Percentiles rank a stretch among this genome's conserved stretches.
Evolutionary conservation across 805 yeast species (phyloP).

Genomic region (Zygosaccharomyces siamensis): DNA sequence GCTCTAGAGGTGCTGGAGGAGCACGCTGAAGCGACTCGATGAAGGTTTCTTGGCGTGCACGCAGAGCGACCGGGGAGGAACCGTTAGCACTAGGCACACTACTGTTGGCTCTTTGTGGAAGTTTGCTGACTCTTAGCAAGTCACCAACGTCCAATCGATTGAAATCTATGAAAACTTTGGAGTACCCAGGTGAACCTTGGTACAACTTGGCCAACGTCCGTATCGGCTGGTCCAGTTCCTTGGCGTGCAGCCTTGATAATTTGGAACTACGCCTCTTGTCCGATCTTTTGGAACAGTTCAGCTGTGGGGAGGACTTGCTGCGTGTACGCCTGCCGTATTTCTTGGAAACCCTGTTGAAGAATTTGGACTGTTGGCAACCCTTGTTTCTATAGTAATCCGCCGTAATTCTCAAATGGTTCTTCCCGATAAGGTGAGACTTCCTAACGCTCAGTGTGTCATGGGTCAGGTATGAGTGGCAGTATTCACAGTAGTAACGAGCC

Average conservation of each 20-base stretch:
- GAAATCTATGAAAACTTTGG: constrained; percentile 24
- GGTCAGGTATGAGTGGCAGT: constrained; percentile 75
- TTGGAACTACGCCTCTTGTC: constrained; percentile 7
- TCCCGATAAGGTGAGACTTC: constrained; percentile 72
- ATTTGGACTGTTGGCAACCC: constrained; percentile 1
- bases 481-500: constrained; percentile 79
- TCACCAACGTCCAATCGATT: constrained; percentile 31
- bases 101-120: constrained; percentile 31
- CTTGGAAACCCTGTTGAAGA: not conserved
- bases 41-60: constrained; percentile 11
- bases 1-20: constrained; percentile 8
- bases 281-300: constrained; percentile 8
- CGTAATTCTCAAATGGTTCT: constrained; percentile 65
- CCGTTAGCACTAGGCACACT: not conserved
- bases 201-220: constrained; percentile 15
- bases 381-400: constrained; percentile 67
- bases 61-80: not conserved
- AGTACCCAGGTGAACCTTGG: constrained; percentile 32
- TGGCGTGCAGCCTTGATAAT: constrained; percentile 11
- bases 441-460: constrained; percentile 87
- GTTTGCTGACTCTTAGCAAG: constrained; percentile 17
- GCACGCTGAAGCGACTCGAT: not conserved
- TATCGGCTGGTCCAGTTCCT: constrained; percentile 14
- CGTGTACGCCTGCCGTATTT: not conserved
- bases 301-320: constrained; percentile 8